A percentile compares a stretch with the other conserved stretches of the same genome.
phyloP scores from a whole-genome alignment of 306 rosid species.

The Inga oerstediana region DNA sequence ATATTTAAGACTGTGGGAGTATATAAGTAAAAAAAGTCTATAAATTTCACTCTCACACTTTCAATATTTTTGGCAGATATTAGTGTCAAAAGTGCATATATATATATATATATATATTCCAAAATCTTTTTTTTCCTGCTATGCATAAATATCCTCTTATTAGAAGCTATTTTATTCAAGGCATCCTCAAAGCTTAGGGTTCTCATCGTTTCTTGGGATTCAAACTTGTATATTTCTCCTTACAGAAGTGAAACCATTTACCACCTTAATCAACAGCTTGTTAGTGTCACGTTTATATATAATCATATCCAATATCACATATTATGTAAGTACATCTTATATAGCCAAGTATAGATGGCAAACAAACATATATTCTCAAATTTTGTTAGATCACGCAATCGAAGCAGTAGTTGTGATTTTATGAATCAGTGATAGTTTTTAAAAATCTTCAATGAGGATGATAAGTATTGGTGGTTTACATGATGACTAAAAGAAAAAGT shows the following conservation, averaged over 20 bases:
- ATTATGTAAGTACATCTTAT: neutral
- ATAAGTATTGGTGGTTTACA: neutral
- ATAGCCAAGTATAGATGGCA: neutral
- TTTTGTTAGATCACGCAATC: neutral
- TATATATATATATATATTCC: neutral
- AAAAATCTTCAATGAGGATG: neutral
- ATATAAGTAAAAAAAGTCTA: neutral
- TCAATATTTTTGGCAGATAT: no score
- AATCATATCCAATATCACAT: neutral
- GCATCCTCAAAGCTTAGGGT: no score
- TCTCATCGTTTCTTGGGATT: no score
- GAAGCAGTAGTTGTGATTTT: neutral
- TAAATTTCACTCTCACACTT: neutral
- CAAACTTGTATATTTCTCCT: no score
- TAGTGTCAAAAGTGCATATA: no score
- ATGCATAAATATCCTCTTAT: no score
- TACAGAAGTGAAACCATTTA: fast-evolving
- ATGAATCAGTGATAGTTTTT: neutral
- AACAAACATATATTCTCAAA: neutral
- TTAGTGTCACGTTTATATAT: neutral
- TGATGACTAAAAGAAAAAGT: neutral
- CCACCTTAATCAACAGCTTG: neutral
- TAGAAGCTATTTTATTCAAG: no score
- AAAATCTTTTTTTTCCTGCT: no score
- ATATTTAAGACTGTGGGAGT: no score